Conservation (phyloP, 805 yeast species). For the Ogataea naganishii region DNA sequence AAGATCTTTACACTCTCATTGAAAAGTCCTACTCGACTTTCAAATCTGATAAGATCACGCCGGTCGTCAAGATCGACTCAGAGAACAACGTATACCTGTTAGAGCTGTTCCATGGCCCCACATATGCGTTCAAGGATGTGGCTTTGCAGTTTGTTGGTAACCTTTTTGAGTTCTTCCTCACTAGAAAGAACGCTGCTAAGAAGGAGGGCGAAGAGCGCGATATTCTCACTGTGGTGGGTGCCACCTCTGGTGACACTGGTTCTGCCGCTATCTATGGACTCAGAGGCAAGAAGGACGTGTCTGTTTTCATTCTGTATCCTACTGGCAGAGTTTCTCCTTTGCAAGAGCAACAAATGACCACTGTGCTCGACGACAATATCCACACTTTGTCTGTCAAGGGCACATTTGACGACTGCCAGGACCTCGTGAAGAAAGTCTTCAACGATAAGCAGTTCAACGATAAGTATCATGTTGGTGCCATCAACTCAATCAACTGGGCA, state of each 20-base stretch:
- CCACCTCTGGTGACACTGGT: constrained; percentile 98
- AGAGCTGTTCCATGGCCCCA: constrained; percentile 98
- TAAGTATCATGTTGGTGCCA: constrained; percentile 93
- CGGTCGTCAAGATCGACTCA: constrained; percentile 50
- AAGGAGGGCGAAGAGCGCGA: constrained; percentile 50
- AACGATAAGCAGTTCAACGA: constrained; percentile 84
- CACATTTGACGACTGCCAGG: constrained; percentile 98
- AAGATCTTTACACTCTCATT: constrained; percentile 57
- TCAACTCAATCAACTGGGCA: constrained; percentile 98
- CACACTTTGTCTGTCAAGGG: constrained; percentile 94
- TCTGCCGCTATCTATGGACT: constrained; percentile 98
- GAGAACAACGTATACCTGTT: constrained; percentile 59
- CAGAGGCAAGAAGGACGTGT: constrained; percentile 95
- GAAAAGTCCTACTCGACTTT: constrained; percentile 80
- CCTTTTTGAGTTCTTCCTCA: constrained; percentile 84
- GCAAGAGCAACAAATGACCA: constrained; percentile 98
- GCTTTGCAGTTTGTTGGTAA: constrained; percentile 98
- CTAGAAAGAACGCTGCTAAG: constrained; percentile 56
- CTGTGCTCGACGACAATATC: constrained; percentile 85
- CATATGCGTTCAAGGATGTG: constrained; percentile 98
- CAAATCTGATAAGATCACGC: constrained; percentile 84
- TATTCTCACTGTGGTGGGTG: constrained; percentile 92
- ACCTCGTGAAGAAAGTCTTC: constrained; percentile 85
- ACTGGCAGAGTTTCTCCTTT: constrained; percentile 96
- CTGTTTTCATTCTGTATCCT: constrained; percentile 93